These are phyloP conservation scores for Fusarium pilosicola DNA, from an alignment of 2,329 filamentous ascomycete genomes.

Conservation along the genomic window DNA sequence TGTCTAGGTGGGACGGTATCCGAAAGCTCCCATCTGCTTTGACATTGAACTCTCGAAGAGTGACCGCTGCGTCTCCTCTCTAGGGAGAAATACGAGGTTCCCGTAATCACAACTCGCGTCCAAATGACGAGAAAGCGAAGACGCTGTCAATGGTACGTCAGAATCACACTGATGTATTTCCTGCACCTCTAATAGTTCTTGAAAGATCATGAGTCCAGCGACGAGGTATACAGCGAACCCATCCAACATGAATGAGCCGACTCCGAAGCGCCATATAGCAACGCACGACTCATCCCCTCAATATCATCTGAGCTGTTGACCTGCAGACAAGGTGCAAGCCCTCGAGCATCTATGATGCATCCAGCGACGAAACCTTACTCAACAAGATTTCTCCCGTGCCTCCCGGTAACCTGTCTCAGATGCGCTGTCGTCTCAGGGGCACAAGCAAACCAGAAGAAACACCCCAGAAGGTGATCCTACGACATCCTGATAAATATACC, in stretches of 20 bases:
- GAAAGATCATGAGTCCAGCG: neutral
- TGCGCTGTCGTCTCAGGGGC: neutral
- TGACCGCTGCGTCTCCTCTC: rapidly evolving
- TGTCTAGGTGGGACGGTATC: rapidly evolving
- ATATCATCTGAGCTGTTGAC: no score
- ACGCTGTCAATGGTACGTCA: neutral
- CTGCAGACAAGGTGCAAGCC: rapidly evolving
- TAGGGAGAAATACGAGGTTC: no score
- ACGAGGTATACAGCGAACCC: rapidly evolving
- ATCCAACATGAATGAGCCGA: rapidly evolving
- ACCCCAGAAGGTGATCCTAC: rapidly evolving
- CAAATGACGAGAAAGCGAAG: no score
- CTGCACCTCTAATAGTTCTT: rapidly evolving
- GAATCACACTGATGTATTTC: rapidly evolving
- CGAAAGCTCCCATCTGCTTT: rapidly evolving
- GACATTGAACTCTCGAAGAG: no score
- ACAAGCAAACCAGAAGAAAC: rapidly evolving
- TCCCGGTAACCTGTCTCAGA: rapidly evolving
- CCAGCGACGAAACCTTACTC: rapidly evolving
- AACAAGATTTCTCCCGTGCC: rapidly evolving
- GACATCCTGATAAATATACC: rapidly evolving
- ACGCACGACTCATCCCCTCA: rapidly evolving
- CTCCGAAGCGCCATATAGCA: rapidly evolving
- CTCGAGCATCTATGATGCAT: rapidly evolving
- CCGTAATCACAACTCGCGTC: neutral